phyloP scores from a whole-genome alignment of 2,329 filamentous ascomycete species.

The Incumbomyces lentus region DNA sequence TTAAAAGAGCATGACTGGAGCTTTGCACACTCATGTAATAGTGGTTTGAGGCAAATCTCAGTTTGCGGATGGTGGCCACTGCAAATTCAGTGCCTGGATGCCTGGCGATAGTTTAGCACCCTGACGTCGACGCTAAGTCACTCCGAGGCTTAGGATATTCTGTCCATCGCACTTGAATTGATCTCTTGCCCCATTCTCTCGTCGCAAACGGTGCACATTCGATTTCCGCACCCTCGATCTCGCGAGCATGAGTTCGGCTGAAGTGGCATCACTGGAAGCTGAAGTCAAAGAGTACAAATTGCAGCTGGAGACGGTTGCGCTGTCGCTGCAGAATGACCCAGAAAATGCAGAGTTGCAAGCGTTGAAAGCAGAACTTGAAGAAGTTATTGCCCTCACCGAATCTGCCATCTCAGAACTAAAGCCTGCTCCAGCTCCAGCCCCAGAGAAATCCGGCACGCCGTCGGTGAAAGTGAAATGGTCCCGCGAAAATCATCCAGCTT shows the following conservation, averaged over 20 bases:
- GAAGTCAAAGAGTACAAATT: constrained; percentile 51
- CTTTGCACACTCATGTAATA: no score
- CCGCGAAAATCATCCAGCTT: constrained; percentile 69
- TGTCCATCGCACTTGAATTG: no score
- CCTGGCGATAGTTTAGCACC: no score
- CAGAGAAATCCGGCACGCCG: constrained; percentile 38
- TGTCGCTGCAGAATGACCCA: constrained; percentile 68
- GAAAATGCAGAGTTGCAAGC: constrained; percentile 67
- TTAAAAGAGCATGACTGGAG: no score
- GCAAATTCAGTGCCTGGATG: no score
- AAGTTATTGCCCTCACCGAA: constrained; percentile 69
- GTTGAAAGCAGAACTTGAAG: constrained; percentile 70
- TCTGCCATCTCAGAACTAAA: constrained; percentile 72
- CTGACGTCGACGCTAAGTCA: no score
- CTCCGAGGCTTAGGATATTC: no score
- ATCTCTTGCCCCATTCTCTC: background rate
- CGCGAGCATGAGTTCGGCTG: constrained; percentile 27
- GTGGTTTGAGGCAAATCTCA: no score
- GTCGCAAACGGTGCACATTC: background rate
- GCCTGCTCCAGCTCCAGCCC: constrained; percentile 39
- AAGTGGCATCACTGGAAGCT: constrained; percentile 34
- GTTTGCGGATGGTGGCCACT: no score
- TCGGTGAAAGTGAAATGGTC: constrained; percentile 64
- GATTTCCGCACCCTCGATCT: no score
- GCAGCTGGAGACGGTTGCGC: constrained; percentile 68